Percentiles rank a stretch among this genome's conserved stretches.
Evolutionary conservation across 108 stramenopile genomes (phyloP).

Genomic region (Schizochytrium sp.): DNA sequence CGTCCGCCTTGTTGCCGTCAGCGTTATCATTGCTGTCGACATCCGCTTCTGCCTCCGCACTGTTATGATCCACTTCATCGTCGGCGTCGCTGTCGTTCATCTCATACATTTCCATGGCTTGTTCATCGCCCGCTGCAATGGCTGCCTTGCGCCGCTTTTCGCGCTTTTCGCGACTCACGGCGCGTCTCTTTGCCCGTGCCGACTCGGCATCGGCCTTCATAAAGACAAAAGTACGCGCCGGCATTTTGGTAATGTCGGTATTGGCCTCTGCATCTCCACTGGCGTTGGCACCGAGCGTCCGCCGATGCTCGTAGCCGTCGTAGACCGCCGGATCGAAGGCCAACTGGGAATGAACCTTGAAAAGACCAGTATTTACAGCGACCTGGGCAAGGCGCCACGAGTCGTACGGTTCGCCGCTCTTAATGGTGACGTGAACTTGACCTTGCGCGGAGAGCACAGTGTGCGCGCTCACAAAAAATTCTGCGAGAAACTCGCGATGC

Average conservation of each 20-base stretch:
- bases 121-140: neutral
- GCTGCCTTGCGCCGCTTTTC: neutral
- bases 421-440: neutral
- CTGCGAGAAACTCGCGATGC: neutral
- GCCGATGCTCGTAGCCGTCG: neutral
- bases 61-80: neutral
- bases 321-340: neutral
- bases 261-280: neutral
- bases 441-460: neutral
- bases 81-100: neutral
- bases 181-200: neutral
- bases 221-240: neutral
- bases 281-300: neutral
- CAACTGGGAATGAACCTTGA: neutral
- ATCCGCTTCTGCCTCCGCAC: neutral
- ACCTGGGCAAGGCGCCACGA: neutral
- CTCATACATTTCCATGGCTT: neutral
- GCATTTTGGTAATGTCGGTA: neutral
- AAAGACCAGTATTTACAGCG: neutral
- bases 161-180: neutral
- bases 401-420: slow-evolving; percentile 13
- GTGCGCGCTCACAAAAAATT: neutral
- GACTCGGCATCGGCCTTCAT: neutral
- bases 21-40: neutral
- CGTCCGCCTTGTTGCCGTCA: neutral